Conservation (phyloP, 1,284 basidiomycete genomes). For the Irpex rosettiformis region DNA sequence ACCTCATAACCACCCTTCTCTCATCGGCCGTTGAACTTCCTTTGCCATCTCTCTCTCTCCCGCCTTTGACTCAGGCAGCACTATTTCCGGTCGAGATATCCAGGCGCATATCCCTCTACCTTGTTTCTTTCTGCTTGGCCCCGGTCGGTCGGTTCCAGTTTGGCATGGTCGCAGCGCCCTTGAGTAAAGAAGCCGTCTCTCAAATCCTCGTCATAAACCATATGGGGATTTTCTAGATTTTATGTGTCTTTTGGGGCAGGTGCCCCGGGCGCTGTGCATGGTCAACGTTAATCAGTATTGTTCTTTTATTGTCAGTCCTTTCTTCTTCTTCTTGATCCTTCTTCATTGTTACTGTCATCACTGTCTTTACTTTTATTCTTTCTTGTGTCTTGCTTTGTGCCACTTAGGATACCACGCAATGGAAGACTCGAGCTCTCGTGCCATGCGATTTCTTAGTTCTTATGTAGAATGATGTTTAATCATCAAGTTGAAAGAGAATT, state of each 20-base stretch:
- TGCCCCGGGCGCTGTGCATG: neutral
- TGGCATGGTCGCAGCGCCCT: neutral
- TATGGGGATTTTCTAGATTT: no score
- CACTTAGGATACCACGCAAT: neutral
- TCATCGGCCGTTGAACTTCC: neutral
- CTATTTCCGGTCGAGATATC: neutral
- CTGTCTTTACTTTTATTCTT: neutral
- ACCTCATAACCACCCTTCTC: neutral
- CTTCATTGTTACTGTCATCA: no score
- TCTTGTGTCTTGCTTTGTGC: neutral
- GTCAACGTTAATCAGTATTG: neutral
- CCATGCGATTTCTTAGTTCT: neutral
- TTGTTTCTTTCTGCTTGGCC: neutral
- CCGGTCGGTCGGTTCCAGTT: neutral
- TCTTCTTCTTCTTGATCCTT: neutral
- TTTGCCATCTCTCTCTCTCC: neutral
- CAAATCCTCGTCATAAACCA: no score
- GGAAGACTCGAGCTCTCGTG: neutral
- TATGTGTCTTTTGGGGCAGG: neutral
- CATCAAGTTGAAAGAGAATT: neutral
- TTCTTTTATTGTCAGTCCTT: neutral
- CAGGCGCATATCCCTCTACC: neutral
- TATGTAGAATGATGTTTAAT: neutral
- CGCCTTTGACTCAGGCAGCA: neutral
- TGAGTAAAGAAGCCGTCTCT: no score